Conservation (phyloP, 441 rosid genomes). For the Capsella rubella region DNA sequence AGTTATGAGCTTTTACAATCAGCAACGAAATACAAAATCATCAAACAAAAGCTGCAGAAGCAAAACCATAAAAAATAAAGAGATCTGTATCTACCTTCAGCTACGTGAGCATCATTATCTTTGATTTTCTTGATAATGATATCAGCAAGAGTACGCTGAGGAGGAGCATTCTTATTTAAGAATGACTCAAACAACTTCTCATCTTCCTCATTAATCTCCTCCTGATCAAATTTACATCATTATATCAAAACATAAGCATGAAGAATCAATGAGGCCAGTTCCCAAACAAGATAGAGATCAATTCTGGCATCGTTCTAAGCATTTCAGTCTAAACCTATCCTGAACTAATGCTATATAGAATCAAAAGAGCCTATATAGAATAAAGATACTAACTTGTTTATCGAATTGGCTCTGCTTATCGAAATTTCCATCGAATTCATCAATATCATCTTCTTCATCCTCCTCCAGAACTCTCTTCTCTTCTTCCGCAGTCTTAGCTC, state of each 20-base stretch:
- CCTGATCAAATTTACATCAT: constrained; percentile 45
- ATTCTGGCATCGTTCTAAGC: not conserved
- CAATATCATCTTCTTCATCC: constrained; percentile 72
- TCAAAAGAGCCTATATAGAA: not conserved
- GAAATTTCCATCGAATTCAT: constrained; percentile 69
- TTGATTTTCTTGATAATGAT: constrained; percentile 72
- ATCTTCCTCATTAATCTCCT: constrained; percentile 77
- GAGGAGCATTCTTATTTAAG: constrained; percentile 67
- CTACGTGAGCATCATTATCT: constrained; percentile 56
- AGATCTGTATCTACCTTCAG: constrained; percentile 60
- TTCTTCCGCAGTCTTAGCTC: constrained; percentile 52
- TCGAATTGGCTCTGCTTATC: constrained; percentile 69
- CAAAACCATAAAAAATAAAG: not conserved
- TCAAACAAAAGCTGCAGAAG: not conserved
- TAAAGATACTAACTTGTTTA: constrained; percentile 52
- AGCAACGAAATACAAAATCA: constrained; percentile 14
- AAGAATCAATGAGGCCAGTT: not conserved
- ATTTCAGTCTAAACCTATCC: not conserved
- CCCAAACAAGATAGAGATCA: not conserved
- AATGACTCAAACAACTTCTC: constrained; percentile 86
- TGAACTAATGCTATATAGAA: not conserved
- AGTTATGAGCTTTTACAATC: not conserved
- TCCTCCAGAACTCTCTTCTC: constrained; percentile 50
- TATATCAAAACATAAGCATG: not conserved
- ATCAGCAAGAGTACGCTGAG: constrained; percentile 79